Base-by-base conservation (phyloP, 106 monocot species). In the Dioscorea dumetorum region DNA sequence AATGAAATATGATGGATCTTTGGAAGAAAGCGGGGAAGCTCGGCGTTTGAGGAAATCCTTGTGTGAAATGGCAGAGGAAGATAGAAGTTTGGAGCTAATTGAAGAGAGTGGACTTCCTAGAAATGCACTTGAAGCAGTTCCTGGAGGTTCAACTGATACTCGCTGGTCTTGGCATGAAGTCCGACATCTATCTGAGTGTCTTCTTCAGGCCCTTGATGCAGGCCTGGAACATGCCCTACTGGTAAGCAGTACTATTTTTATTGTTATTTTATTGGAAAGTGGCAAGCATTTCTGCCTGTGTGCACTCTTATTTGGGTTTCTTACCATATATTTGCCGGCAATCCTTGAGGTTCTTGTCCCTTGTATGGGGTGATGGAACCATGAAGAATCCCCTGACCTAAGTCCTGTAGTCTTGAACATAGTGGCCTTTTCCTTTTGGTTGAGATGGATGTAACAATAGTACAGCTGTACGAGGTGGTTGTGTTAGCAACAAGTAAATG, bases 21-120 rank as follows among this genome's bases (percentile, higher is more conserved):
- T 93, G 70, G 99, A 99, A 70, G 99, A 99, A 76, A 93, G 90
- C 79, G 99, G 99, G 28, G 99, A 99, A 80, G 93, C 90, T 81
- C 76, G 78, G n/a, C 87, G 93, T 12, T 82, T 99, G 20, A 85
- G 90, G 58, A 87, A 86, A 81, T 99, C 99, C 8, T 76, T 99
- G 53, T 82, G 74, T 70, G 93, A 93, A 78, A 81, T 90, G 84
- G 93, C 99, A 72, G 90, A 99, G 79, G 87, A 87, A 69, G 53
- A 1, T 64, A 73, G 54, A 61, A 83, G 83, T 67, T 12, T 56
- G 57, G 70, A 76, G 52, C 69, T 85, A 8, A 22, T 87, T 54
- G 87, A 70, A 74, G 85, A 83, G n/a, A 87, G 90, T 69, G 87
- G 87, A 54, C 84, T 99, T 18, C 75, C 87, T 71, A 33, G 48